phyloP scores from a whole-genome alignment of 176 grass and related monocot genomes.

The Zoysia pacifica region DNA sequence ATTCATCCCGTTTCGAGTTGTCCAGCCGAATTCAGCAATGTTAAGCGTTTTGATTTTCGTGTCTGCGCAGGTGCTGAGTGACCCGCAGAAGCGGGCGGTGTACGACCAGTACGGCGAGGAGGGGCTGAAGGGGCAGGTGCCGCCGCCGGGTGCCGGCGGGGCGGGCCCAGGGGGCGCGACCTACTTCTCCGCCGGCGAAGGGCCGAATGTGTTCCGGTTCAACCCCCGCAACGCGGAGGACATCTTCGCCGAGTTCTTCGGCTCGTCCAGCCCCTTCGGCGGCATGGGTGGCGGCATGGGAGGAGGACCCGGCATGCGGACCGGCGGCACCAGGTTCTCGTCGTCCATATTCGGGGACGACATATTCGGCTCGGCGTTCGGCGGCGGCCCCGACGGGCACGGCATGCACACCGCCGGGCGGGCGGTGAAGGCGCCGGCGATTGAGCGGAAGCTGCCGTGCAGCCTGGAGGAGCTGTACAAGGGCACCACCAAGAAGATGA shows the following conservation, averaged over 20 bases:
- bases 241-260: conserved; percentile 96
- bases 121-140: conserved; percentile 87
- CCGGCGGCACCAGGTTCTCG: conserved; percentile 55
- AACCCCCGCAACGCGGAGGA: conserved; percentile 91
- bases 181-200: conserved; percentile 72
- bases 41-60: conserved; percentile 1
- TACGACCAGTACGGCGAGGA: conserved; percentile 99
- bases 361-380: conserved; percentile 55
- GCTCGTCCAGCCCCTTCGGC: conserved; percentile 74
- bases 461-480: conserved; percentile 93
- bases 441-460: conserved; percentile 77
- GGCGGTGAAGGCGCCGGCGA: conserved; percentile 58
- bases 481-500: conserved; percentile 95
- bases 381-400: conserved; percentile 21
- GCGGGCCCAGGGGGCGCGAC: conserved; percentile 48
- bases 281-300: conserved; percentile 61
- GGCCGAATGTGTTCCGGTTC: conserved; percentile 66
- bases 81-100: conserved; percentile 82
- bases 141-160: conserved; percentile 60
- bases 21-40: neutral
- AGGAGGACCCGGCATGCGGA: conserved; percentile 52
- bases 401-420: conserved; percentile 52
- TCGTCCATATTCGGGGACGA: conserved; percentile 71
- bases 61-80: conserved; percentile 66
- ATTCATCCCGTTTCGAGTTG: neutral